Evolutionary conservation across 169 alveolate species (phyloP), one percentile per base, ranked within the genome.

Genomic region (Eimeria zaria): DNA sequence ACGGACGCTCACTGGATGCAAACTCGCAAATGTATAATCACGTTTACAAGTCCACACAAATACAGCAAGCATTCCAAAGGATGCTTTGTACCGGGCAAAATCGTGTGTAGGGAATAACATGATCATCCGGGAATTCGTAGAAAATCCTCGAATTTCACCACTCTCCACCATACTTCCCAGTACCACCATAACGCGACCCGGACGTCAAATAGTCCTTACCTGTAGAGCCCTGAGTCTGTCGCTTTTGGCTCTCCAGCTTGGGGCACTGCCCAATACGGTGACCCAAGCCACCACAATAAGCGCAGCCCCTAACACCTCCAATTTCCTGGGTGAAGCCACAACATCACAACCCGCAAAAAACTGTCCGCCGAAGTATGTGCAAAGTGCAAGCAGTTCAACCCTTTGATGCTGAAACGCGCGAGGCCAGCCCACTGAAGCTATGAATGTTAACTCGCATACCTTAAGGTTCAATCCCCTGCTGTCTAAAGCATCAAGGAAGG

Each of bases 271-370:
- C 97, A 58, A 99, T 98, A 64, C 99, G 98, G 85, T 99, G 99
- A 1, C 99, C 99, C 81, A 98, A 96, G 33, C 99, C 99, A 33
- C 99, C 99, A 96, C 99, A 99, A 80, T 97, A 99, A 22, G 99
- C 98, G 95, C 99, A 99, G 58, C 99, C 99, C 74, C 98, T 98
- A n/a, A 98, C 98, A 7, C 99, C 99, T 3, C 99, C 99, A 51
- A 98, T 98, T 78, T 97, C 98, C 97, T 96, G 97, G 39, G 83
- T 80, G 67, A 36, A 55, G 41, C 55, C 78, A 58, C 78, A 83
- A 83, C 76, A 83, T 16, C 9, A 39, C 22, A n/a, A 48, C 41
- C 41, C 22, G 69, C 22, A 27, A 73, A 39, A 1, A 14, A 73
- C 51, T 39, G 2, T 73, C 55, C 33, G 53, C 33, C n/a, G 46